phyloP scores from a whole-genome alignment of 495 filamentous ascomycete genomes.

The Penicillium salamii region DNA sequence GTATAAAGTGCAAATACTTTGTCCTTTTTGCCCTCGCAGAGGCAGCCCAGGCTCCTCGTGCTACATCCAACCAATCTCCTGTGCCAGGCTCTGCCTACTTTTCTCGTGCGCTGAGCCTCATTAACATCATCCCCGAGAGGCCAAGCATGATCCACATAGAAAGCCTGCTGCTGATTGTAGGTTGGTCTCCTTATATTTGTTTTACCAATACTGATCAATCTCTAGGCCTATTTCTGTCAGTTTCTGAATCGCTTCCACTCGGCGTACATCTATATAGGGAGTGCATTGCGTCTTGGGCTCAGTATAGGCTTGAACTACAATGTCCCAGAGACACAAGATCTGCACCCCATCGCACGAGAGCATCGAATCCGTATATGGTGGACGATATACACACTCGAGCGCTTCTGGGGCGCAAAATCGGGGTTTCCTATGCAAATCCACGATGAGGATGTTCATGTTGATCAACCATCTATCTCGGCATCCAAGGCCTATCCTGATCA shows the following conservation, averaged over 20 bases:
- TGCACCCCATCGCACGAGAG: slow-evolving; percentile 33
- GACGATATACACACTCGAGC: slow-evolving; percentile 41
- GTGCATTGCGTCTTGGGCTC: slow-evolving; percentile 32
- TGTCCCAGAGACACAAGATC: slow-evolving; percentile 32
- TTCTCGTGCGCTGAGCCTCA: slow-evolving; percentile 28
- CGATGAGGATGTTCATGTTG: slow-evolving; percentile 39
- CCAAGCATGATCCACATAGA: slow-evolving; percentile 38
- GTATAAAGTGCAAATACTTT: slow-evolving; percentile 38
- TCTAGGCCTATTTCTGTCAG: slow-evolving; percentile 32
- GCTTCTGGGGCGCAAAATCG: slow-evolving; percentile 39
- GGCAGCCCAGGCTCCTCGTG: slow-evolving; percentile 26
- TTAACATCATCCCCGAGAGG: slow-evolving; percentile 34
- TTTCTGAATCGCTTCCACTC: slow-evolving; percentile 39
- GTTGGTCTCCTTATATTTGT: background rate
- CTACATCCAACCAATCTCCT: slow-evolving; percentile 17
- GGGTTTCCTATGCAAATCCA: slow-evolving; percentile 36
- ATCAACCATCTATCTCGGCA: slow-evolving; percentile 26
- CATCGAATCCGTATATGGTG: slow-evolving; percentile 42
- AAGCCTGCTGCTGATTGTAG: slow-evolving; percentile 33
- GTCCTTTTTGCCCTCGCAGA: slow-evolving; percentile 38
- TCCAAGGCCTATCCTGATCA: slow-evolving; percentile 29
- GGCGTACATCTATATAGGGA: slow-evolving; percentile 34
- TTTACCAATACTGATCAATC: background rate
- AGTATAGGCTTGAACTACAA: slow-evolving; percentile 40
- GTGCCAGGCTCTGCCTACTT: slow-evolving; percentile 37